Evolutionary conservation across 306 rosid species (phyloP), one percentile per base, ranked within the genome.

Genomic region (Vigna reflexopilosa): DNA sequence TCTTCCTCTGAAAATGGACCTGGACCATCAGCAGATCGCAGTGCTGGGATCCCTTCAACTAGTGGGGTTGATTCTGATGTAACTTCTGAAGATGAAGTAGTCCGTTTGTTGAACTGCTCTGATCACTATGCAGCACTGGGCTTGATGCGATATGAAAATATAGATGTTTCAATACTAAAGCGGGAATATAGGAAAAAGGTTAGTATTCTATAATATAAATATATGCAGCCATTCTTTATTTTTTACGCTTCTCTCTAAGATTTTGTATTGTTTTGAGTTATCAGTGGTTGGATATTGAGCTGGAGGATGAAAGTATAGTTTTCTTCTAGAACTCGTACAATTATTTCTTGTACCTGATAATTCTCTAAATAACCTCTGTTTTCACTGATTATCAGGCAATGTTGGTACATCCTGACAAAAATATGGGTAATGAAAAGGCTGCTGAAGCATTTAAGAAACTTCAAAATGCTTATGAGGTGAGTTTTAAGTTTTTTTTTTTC

Each of bases 321-420:
- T 70, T 50, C 48, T 75, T 51, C 38, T 64, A 1, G 72, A 48
- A 42, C 56, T 81, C 67, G 47, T 64, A 67, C 38, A 64, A 30
- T 28, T 56, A 54, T 65, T 72, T 72, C 81, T 69, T 66, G 32
- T 73, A 36, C 64, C 67, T 59, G 77, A 86, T 75, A 32, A 79
- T 80, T 81, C 42, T 73, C 45, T 81, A 62, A 71, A 71, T 45
- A 54, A 28, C 58, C 38, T 61, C 11, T 80, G 75, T 77, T 57
- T 83, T 54, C 74, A 17, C 84, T 77, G 77, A 69, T 81, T 83
- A 73, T 82, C 82, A 96, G 99, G 99, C 99, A 76, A 96, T 96
- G 97, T 73, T 96, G 88, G 99, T 96, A 81, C 99, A 96, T 85
- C 99, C 99, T 32, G 99, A 96, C 87, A 96, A 96, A 90, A 96